Evolutionary conservation across 192 early-diverging fungal species (phyloP).

Genomic region (Allomyces javanicus): DNA sequence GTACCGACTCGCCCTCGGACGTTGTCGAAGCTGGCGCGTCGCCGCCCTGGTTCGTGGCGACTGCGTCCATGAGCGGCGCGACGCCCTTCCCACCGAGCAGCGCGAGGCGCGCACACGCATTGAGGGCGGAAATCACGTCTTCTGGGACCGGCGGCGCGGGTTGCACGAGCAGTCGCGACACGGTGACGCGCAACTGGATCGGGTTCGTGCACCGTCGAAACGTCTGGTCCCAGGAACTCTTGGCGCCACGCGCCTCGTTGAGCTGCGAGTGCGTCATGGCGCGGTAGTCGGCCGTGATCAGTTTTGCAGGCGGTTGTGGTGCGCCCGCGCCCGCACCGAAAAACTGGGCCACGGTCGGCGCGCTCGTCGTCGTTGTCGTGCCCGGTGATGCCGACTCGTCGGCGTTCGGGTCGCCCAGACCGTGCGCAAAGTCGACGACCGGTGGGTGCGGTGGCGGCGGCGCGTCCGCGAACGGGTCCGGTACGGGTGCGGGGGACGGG

Average conservation of each 20-base stretch:
- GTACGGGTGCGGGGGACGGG: too few species aligned
- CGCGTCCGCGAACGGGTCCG: too few species aligned
- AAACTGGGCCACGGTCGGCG: too few species aligned
- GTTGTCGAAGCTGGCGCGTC: too few species aligned
- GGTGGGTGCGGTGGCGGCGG: too few species aligned
- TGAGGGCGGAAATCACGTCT: not conserved
- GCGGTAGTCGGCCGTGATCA: not conserved
- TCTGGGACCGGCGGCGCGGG: not conserved
- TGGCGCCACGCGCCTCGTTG: not conserved
- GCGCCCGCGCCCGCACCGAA: too few species aligned
- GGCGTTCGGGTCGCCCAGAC: too few species aligned
- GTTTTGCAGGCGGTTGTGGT: not conserved
- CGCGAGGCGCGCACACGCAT: not conserved
- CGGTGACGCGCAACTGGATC: not conserved
- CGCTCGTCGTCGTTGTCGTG: too few species aligned
- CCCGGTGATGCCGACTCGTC: too few species aligned
- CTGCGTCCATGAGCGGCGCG: not conserved
- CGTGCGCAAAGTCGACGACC: too few species aligned
- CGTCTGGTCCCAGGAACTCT: not conserved
- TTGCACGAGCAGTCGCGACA: not conserved
- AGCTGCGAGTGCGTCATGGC: not conserved
- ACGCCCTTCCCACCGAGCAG: not conserved
- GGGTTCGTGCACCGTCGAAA: not conserved
- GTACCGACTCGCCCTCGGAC: not conserved
- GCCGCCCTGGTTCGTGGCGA: not conserved